These are phyloP conservation scores for Raffaelea albimanens DNA, from an alignment of 2,329 filamentous ascomycete genomes.

Conservation along the genomic window DNA sequence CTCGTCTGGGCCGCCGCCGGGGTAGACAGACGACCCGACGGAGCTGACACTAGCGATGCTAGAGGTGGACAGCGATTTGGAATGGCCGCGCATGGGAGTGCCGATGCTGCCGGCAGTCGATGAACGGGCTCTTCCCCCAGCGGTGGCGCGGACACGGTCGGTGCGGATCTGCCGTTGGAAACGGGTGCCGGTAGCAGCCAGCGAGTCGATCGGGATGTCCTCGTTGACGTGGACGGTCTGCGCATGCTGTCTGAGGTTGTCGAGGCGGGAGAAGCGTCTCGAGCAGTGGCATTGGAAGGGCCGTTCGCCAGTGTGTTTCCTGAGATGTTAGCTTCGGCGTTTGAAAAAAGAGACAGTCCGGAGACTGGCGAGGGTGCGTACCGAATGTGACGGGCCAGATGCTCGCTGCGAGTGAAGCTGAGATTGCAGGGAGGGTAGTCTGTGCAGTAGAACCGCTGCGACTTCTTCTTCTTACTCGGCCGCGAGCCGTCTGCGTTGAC, in stretches of 20 bases:
- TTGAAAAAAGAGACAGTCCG: constrained; percentile 1
- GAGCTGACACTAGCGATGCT: constrained; percentile 68
- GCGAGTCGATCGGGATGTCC: constrained; percentile 86
- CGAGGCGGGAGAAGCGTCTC: constrained; percentile 82
- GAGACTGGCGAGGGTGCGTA: constrained; percentile 26
- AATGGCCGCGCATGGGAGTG: constrained; percentile 67
- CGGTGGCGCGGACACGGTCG: constrained; percentile 63
- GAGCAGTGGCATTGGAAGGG: constrained; percentile 96
- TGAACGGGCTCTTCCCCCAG: constrained; percentile 63
- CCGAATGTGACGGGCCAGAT: constrained; percentile 89
- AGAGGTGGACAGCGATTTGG: constrained; percentile 76
- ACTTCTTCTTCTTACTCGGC: constrained; percentile 89
- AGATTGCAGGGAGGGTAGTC: constrained; percentile 89
- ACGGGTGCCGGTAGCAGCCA: constrained; percentile 83
- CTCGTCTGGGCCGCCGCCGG: constrained; percentile 50
- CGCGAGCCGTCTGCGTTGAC: constrained; percentile 55
- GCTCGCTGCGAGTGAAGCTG: constrained; percentile 93
- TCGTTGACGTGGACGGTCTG: constrained; percentile 97
- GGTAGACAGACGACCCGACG: constrained; percentile 59
- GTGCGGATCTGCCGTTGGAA: constrained; percentile 90
- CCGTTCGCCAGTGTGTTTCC: constrained; percentile 94
- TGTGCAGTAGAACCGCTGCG: constrained; percentile 90
- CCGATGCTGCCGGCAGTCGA: constrained; percentile 67
- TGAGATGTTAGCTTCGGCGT: constrained; percentile 23
- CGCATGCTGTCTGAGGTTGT: constrained; percentile 93